These are phyloP conservation scores for Rutstroemia sydowiana DNA, from an alignment of 2,329 filamentous ascomycete species.

Conservation along the genomic window DNA sequence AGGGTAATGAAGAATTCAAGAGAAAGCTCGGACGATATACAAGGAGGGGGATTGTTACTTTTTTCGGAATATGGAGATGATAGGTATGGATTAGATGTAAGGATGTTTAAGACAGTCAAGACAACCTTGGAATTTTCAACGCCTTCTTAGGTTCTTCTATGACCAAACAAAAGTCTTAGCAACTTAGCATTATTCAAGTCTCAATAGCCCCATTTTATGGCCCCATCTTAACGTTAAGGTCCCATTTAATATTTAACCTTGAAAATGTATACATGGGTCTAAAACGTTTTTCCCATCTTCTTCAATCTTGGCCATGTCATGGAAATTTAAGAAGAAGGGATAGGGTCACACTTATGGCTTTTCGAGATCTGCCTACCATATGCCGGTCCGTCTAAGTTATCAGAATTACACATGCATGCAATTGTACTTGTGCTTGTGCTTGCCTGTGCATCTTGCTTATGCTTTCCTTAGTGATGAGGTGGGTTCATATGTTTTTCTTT, in stretches of 20 bases:
- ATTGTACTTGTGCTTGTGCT: conserved; percentile 9
- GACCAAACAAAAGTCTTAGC: conserved; percentile 1
- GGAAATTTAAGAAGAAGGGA: neutral
- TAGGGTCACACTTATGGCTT: neutral
- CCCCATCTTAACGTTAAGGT: conserved; percentile 12
- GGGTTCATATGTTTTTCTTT: neutral
- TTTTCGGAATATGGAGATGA: too few species aligned
- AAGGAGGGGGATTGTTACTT: too few species aligned
- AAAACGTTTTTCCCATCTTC: conserved; percentile 25
- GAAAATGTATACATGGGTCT: conserved; percentile 14
- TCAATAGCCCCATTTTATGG: too few species aligned
- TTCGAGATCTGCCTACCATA: conserved; percentile 4
- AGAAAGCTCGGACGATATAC: neutral
- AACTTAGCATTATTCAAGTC: too few species aligned
- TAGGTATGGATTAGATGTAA: neutral
- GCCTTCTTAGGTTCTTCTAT: conserved; percentile 9
- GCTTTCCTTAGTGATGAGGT: conserved; percentile 1
- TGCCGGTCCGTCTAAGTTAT: conserved; percentile 9
- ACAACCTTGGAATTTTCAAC: conserved; percentile 7
- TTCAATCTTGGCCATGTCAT: conserved; percentile 13
- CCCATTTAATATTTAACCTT: neutral
- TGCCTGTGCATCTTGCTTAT: neutral
- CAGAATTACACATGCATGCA: conserved; percentile 5
- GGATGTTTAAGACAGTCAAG: neutral
- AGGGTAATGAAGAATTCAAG: neutral